phyloP scores from a whole-genome alignment of 176 grass and related monocot genomes.

The Bonia amplexicaulis region DNA sequence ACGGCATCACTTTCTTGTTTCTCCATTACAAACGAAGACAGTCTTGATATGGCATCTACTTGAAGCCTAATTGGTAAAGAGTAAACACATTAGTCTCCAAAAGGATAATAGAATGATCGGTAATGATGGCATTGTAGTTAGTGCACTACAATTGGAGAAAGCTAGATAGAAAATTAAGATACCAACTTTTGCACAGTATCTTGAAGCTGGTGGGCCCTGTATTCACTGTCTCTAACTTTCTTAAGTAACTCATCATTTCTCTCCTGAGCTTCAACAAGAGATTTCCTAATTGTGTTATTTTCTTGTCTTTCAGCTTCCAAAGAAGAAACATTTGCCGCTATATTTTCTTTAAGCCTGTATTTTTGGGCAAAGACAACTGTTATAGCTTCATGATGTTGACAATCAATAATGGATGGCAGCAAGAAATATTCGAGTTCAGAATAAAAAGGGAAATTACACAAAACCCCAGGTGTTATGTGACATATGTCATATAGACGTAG shows the following conservation, averaged over 20 bases:
- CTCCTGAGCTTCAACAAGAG: slow-evolving; percentile 52
- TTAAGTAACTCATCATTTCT: slow-evolving; percentile 42
- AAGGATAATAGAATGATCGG: slow-evolving; percentile 3
- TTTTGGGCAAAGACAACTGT: slow-evolving; percentile 5
- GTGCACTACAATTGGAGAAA: slow-evolving; percentile 19
- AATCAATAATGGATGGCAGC: not conserved
- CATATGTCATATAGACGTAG: not conserved
- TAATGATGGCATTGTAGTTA: slow-evolving; percentile 6
- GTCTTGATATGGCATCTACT: slow-evolving; percentile 54
- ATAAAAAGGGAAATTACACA: not conserved
- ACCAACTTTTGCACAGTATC: slow-evolving; percentile 54
- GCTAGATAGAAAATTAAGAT: slow-evolving; percentile 19
- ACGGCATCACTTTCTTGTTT: slow-evolving; percentile 47
- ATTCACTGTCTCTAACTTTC: slow-evolving; percentile 49
- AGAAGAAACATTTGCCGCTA: slow-evolving; percentile 18
- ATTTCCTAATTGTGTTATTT: slow-evolving; percentile 39
- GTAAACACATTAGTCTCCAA: slow-evolving; percentile 6
- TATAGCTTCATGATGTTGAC: slow-evolving; percentile 14
- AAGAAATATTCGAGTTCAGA: not conserved
- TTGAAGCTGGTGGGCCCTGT: slow-evolving; percentile 49
- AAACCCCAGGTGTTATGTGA: not conserved
- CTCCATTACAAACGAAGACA: slow-evolving; percentile 49
- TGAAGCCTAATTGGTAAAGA: slow-evolving; percentile 39
- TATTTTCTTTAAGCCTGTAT: slow-evolving; percentile 53
- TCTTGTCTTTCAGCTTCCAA: slow-evolving; percentile 55